Evolutionary conservation across 208 protist species (phyloP).

Genomic region (Paratrypanosoma confusum): DNA sequence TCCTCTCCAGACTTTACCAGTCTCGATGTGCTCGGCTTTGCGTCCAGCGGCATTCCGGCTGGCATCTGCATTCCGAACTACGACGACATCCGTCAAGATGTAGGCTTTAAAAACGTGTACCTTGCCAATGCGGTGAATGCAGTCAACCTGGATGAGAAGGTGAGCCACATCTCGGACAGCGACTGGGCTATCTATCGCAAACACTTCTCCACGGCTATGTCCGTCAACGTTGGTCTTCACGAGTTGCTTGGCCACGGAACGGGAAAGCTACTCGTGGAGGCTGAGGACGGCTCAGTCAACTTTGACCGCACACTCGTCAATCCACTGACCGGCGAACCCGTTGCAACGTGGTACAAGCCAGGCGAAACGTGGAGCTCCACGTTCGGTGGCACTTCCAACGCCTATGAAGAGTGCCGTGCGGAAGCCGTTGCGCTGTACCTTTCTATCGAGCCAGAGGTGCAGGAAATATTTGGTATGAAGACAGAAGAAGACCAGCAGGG

Average conservation of each 20-base stretch:
- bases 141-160: conserved; percentile 47
- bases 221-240: conserved; percentile 90
- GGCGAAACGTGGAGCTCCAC: conserved; percentile 82
- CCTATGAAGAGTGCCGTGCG: conserved; percentile 87
- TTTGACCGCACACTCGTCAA: conserved; percentile 59
- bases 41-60: conserved; percentile 70
- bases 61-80: conserved; percentile 92
- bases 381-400: conserved; percentile 56
- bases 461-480: conserved; percentile 43
- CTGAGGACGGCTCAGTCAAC: conserved; percentile 58
- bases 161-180: conserved; percentile 53
- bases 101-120: conserved; percentile 92
- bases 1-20: conserved; percentile 86
- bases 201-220: conserved; percentile 40
- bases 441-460: conserved; percentile 37
- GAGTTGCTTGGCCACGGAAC: conserved; percentile 91
- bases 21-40: conserved; percentile 87
- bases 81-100: conserved; percentile 75
- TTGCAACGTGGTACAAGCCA: conserved; percentile 73
- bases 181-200: conserved; percentile 79
- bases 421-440: conserved; percentile 86
- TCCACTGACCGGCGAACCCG: conserved; percentile 51
- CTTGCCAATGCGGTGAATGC: conserved; percentile 80
- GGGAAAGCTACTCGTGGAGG: conserved; percentile 69
- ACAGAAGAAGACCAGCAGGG: conserved; percentile 26